Base-by-base conservation (phyloP, 2,329 filamentous ascomycete species). In the Nothophoma quercina region DNA sequence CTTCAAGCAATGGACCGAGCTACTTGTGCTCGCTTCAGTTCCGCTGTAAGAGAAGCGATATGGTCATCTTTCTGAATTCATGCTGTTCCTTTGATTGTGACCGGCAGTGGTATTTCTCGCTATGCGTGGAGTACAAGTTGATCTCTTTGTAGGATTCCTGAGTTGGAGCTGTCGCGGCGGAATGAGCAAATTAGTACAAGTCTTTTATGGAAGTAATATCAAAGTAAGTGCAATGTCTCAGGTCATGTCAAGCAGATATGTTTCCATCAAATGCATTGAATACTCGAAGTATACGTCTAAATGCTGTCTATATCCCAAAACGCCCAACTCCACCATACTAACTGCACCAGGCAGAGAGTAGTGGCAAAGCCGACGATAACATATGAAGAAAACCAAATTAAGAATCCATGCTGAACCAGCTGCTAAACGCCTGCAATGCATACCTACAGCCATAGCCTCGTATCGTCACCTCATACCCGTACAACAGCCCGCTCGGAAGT, bases 261-360 rank as follows among this genome's bases (percentile, higher is more conserved):
- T 25, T 28, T 16, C 9, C 33, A 48, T n/a, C 19, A 19, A 39
- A 50, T 53, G 28, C 38, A 53, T 53, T 44, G 16, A 34, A 48
- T 13, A 39, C 43, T 21, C 38, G 26, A 39, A 43, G 39, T 34
- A 40, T 53, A 41, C 30, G 39, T 53, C 50, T 47, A 53, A 42
- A 43, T 44, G 43, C 38, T 44, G 38, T 48, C 50, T 53, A 48
- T 34, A 19, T 40, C 25, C 15, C 18, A 35, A 32, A 29, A 39
- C 38, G 26, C 50, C 43, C 9, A 25, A 45, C 21, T 45, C 33
- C 23, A 10, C 45, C 44, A 16, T 19, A 16, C 22, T 29, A 7
- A 22, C 33, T 34, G 40, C 45, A 19, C 45, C 45, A 55, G 45
- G 40, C 40, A 55, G 33, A 23, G 9, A 19, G 13, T 26, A 38